phyloP scores from a whole-genome alignment of 2,329 filamentous ascomycete genomes.

The Penicillium thymicola region DNA sequence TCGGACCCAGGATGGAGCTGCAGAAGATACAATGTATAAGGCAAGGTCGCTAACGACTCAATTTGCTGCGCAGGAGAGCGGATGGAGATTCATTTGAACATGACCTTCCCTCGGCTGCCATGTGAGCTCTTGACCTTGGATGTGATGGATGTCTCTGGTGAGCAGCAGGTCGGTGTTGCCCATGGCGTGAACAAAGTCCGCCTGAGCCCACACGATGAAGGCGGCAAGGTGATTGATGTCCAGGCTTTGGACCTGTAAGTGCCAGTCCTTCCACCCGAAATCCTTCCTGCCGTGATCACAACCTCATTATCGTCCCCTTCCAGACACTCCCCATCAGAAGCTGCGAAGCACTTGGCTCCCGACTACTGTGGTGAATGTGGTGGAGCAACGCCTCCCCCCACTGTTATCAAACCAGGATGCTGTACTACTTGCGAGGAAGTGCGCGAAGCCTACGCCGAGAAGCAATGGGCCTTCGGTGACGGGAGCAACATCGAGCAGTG shows the following conservation, averaged over 20 bases:
- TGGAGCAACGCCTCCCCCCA: constrained; percentile 68
- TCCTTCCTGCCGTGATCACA: neutral
- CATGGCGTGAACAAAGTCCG: constrained; percentile 92
- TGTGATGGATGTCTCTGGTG: constrained; percentile 98
- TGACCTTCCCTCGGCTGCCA: constrained; percentile 89
- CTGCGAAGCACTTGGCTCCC: constrained; percentile 76
- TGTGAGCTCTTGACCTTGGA: constrained; percentile 95
- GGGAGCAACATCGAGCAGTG: constrained; percentile 95
- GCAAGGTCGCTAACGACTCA: constrained; percentile 13
- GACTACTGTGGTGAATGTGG: constrained; percentile 93
- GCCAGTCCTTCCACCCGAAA: neutral
- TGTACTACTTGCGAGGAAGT: constrained; percentile 98
- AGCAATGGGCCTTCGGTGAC: constrained; percentile 89
- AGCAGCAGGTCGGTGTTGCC: constrained; percentile 90
- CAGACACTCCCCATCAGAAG: constrained; percentile 66
- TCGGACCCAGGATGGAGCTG: neutral
- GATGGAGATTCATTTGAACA: constrained; percentile 98
- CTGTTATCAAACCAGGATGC: constrained; percentile 76
- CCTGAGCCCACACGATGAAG: constrained; percentile 67
- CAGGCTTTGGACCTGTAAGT: constrained; percentile 66
- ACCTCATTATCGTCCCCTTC: constrained; percentile 4
- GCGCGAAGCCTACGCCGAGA: constrained; percentile 83
- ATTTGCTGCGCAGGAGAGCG: constrained; percentile 66
- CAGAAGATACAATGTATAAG: neutral
- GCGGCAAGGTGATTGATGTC: constrained; percentile 70